Evolutionary conservation across 192 early-diverging fungal species (phyloP), one percentile per base, ranked within the genome.

Genomic region (Cetraspora pellucida): DNA sequence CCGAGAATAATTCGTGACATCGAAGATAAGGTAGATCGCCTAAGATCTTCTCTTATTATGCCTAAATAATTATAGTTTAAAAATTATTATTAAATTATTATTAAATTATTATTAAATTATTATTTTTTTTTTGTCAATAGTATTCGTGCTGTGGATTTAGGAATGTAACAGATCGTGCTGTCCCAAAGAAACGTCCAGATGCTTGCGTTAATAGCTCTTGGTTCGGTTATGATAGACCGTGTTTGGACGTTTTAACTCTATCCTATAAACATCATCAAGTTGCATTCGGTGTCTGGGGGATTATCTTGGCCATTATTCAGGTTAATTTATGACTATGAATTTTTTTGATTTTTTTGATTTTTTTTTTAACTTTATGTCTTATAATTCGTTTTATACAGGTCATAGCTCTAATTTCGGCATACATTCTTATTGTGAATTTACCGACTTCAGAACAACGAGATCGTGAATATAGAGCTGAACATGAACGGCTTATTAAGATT

Each of bases 71-170:
- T 28, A 14, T 61, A 27, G 58, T 10, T 10, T 25, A 10, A 27
- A 25, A 60, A 10, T 60, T 60, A 5, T 19, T 25, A 60, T 19
- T 60, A 10, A 19, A 60, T 25, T 60, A 60, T 60, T 25, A 19
- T 60, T 60, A n/a, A 0, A 10, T 60, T 60, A 25, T 5, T 19
- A n/a, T 60, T 6, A n/a, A 23, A 57, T 57, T 10, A 2, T 57
- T 57, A 10, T n/a, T 21, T 3, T n/a, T n/a, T n/a, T 23, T 57
- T 63, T 44, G 14, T 10, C 19, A 31, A 17, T 17, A 66, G 28
- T 85, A 79, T 61, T 84, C 84, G 10, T 87, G 86, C 50, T 85
- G 86, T 58, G 86, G 86, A 27, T 87, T 87, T 50, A 61, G 63
- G 43, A 77, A 78, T 25, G 49, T 61, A 0, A 50, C 44, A 0